A percentile compares a stretch with the other conserved stretches of the same genome.
Conservation (phyloP, 805 yeast species). For the Yarrowia sp. region DNA sequence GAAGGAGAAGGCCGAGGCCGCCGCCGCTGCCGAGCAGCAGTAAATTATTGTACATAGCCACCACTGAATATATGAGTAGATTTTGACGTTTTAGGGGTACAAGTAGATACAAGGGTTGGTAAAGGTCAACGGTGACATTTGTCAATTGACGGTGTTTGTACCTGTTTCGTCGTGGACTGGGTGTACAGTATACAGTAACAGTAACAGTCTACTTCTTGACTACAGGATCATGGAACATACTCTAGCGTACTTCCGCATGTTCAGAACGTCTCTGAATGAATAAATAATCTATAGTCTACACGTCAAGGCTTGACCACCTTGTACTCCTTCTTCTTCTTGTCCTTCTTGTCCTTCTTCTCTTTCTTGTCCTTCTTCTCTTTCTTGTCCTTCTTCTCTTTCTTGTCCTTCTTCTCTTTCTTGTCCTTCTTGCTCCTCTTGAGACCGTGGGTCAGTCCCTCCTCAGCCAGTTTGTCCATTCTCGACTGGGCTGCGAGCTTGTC, state of each 20-base stretch:
- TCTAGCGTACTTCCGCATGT: no score
- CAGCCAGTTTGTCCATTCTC: conserved; percentile 29
- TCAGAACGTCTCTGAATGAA: not conserved
- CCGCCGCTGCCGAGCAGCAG: conserved; percentile 21
- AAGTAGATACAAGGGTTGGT: no score
- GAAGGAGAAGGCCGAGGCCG: conserved; percentile 26
- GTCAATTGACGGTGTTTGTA: no score
- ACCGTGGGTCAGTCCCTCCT: conserved; percentile 31
- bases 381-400: conserved; percentile 2
- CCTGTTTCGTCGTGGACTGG: no score
- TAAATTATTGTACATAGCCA: conserved; percentile 25
- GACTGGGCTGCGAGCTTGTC: conserved; percentile 29
- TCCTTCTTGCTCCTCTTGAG: conserved; percentile 27
- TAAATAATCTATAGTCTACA: not conserved
- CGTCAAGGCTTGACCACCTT: not conserved
- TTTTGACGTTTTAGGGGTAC: no score
- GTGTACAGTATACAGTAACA: no score
- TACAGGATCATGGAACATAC: no score
- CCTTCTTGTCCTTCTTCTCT: not conserved
- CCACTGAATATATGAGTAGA: conserved; percentile 12
- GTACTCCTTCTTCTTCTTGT: not conserved
- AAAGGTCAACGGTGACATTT: no score
- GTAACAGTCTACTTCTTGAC: no score
- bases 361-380: conserved; percentile 16
- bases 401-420: conserved; percentile 19